Evolutionary conservation across 2,329 filamentous ascomycete species (phyloP), one percentile per base, ranked within the genome.

Genomic region (Aspergillus brasiliensis): DNA sequence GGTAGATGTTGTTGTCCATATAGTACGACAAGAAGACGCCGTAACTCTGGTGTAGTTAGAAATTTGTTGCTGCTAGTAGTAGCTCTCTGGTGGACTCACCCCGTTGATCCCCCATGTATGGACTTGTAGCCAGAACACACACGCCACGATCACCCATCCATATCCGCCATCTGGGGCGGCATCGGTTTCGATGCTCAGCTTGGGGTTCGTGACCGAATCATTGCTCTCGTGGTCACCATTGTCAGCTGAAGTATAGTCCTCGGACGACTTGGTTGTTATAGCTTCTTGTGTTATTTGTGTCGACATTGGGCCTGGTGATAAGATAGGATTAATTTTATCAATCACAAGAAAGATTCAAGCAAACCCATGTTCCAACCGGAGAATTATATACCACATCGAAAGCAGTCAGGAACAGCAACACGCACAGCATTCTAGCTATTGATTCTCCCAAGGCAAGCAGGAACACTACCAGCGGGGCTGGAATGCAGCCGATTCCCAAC

Each of bases 21-120:
- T 57, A 60, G 42, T 48, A 53, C 21, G 53, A 57, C 1, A 60
- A 40, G n/a, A 60, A 48, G 6, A 60, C 52, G 2, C 53, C 53
- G 46, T 49, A 60, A 5, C 38, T 46, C 58, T 60, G 19, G 8
- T 13, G 13, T 21, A 7, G n/a, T 52, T 40, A 34, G 48, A 31
- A 44, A 23, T 6, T 11, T 4, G 3, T 17, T 8, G 13, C 7
- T 1, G 23, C 3, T 10, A 10, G 1, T 23, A n/a, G 17, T 52
- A 15, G 15, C 17, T 21, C 17, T 21, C 6, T 34, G 31, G 28
- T 31, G 5, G 15, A 55, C 52, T 46, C 15, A 55, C 52, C 38
- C 52, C 52, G 17, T 55, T 55, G 38, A 55, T 55, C 8, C 52
- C 52, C 52, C 52, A 55, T n/a, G 52, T 55, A 23, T 55, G 40